These are phyloP conservation scores for Penicillium flavigenum DNA, from an alignment of 495 filamentous ascomycete genomes.

Conservation along the genomic window DNA sequence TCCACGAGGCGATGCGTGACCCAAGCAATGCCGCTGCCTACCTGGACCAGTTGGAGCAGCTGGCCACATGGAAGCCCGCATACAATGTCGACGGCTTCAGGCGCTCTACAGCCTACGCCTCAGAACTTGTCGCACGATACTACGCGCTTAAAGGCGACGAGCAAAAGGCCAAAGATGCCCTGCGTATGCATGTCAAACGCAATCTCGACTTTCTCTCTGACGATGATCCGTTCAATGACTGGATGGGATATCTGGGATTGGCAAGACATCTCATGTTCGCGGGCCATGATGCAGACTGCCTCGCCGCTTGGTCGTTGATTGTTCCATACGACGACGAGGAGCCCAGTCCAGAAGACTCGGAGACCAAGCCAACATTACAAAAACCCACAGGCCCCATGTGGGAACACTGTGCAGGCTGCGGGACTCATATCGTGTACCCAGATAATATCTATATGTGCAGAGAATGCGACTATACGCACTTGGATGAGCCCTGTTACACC, in stretches of 20 bases:
- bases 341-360: background rate
- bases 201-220: constrained; percentile 44
- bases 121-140: constrained; percentile 23
- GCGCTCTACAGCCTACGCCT: constrained; percentile 1
- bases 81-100: no score
- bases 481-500: constrained; percentile 32
- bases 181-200: constrained; percentile 31
- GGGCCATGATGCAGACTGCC: constrained; percentile 15
- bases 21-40: background rate
- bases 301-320: constrained; percentile 25
- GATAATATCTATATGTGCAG: constrained; percentile 38
- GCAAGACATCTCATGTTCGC: constrained; percentile 20
- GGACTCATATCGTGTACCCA: constrained; percentile 15
- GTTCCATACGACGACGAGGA: background rate
- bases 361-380: background rate
- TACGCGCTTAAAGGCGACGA: constrained; percentile 30
- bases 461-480: constrained; percentile 34
- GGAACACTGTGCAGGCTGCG: constrained; percentile 31
- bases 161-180: constrained; percentile 26
- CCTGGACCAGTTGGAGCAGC: constrained; percentile 6
- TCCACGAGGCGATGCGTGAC: constrained; percentile 6
- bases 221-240: constrained; percentile 44
- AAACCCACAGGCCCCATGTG: constrained; percentile 5
- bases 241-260: constrained; percentile 35
- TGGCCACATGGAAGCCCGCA: background rate